Evolutionary conservation across 2,329 filamentous ascomycete species (phyloP), one percentile per base, ranked within the genome.

Genomic region (Rhynchosporium secalis): DNA sequence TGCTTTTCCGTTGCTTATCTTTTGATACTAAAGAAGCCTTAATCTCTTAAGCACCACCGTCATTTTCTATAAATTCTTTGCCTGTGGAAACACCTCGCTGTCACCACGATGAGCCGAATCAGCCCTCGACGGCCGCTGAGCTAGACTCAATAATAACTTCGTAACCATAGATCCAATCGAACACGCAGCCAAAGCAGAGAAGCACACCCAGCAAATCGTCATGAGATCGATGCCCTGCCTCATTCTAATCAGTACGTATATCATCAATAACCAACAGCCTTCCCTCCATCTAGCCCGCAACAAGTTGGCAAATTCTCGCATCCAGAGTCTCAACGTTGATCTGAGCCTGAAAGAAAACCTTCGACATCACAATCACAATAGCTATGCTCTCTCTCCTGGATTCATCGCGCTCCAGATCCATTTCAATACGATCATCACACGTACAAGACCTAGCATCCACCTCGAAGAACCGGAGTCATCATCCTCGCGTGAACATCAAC

Each of bases 351-450:
- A 70, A 70, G 76, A 73, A 73, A 3, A 76, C 78, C n/a, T 43
- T 83, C 48, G 66, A 64, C n/a, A 70, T 61, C 3, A 57, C 49
- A 1, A 70, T 61, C 3, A 57, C 49, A 1, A 64, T 70, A 20
- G 20, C 20, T 66, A 60, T 3, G 60, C 68, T 10, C 59, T 70
- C 1, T 69, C 66, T 0, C 77, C 80, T 3, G 60, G 62, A 20
- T 73, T 72, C 43, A 65, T 73, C 33, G 60, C 70, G 20, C 59
- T 66, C 52, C 74, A 79, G 55, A 71, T 77, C 0, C 76, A 76
- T 0, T 77, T 75, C 57, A 78, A 79, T 62, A 74, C 78, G 69
- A 58, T 78, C 1, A 72, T 79, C 8, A 73, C 58, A 69, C 64
- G 68, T 36, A 66, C 69, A 15, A 63, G 66, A 28, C 72, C 71